phyloP scores from a whole-genome alignment of 331 rosid genomes.

The Acacia pycnantha region DNA sequence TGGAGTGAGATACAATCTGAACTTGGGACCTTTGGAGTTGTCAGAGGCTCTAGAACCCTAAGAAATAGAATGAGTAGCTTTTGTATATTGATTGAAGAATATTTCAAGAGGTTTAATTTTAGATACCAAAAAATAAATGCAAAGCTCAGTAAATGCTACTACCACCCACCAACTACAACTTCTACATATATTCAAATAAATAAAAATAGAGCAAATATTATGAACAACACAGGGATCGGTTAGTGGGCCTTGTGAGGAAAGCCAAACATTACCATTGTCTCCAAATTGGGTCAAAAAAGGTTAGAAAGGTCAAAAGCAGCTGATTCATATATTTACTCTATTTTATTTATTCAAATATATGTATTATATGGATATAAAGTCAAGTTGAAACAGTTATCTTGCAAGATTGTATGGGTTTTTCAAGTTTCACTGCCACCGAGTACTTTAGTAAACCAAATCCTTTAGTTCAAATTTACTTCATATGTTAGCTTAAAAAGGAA shows the following conservation, averaged over 20 bases:
- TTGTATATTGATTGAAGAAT: neutral
- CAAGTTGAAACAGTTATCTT: neutral
- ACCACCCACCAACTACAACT: neutral
- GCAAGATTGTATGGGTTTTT: neutral
- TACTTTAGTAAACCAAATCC: neutral
- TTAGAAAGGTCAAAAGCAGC: neutral
- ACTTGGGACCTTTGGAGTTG: neutral
- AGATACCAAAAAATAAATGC: neutral
- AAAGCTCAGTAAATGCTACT: neutral
- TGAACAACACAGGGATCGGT: neutral
- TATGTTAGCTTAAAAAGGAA: neutral
- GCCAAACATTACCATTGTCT: neutral
- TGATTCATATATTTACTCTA: no score
- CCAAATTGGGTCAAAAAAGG: neutral
- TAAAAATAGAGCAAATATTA: neutral
- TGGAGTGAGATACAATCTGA: neutral
- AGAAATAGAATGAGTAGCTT: neutral
- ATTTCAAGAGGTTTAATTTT: neutral
- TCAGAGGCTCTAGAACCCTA: neutral
- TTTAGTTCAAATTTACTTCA: slow-evolving; percentile 11
- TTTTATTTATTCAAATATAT: no score
- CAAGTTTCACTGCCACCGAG: neutral
- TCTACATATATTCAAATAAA: no score
- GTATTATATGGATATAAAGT: neutral
- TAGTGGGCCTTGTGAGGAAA: neutral